These are phyloP conservation scores for Amanita rubescens DNA, from an alignment of 768 basidiomycete genomes.

Conservation along the genomic window DNA sequence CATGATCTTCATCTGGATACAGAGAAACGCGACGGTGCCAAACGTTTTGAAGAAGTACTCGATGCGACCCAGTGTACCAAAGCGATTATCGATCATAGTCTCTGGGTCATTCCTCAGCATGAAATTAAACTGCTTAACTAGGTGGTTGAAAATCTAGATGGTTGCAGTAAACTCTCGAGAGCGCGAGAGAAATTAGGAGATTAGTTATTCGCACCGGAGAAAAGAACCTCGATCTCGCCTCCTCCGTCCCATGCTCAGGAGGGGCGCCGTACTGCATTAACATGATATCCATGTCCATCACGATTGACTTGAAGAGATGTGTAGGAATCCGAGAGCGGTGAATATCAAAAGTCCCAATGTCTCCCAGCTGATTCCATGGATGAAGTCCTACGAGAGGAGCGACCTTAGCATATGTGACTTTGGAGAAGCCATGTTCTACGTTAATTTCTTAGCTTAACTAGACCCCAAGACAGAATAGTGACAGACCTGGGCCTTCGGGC, in stretches of 20 bases:
- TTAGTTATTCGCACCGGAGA: slow-evolving; percentile 14
- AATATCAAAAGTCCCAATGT: slow-evolving; percentile 15
- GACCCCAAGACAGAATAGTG: slow-evolving; percentile 1
- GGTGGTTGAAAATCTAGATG: slow-evolving; percentile 15
- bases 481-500: neutral
- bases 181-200: slow-evolving; percentile 9
- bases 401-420: slow-evolving; percentile 14
- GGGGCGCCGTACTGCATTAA: slow-evolving; percentile 17
- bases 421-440: slow-evolving; percentile 14
- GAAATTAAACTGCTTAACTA: slow-evolving; percentile 12
- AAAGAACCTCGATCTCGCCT: slow-evolving; percentile 17
- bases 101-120: slow-evolving; percentile 14
- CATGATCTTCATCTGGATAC: slow-evolving; percentile 12
- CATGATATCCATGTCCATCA: slow-evolving; percentile 15
- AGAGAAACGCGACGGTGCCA: slow-evolving; percentile 13
- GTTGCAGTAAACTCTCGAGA: slow-evolving; percentile 9
- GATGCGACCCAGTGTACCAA: slow-evolving; percentile 9
- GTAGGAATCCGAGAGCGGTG: slow-evolving; percentile 19
- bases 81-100: slow-evolving; percentile 10
- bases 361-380: slow-evolving; percentile 7
- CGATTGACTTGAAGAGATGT: slow-evolving; percentile 14
- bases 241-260: slow-evolving; percentile 15
- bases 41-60: slow-evolving; percentile 14
- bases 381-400: slow-evolving; percentile 16
- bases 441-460: slow-evolving; percentile 3